Conservation (phyloP, 2,329 filamentous ascomycete genomes). For the Talaromyces sp. region DNA sequence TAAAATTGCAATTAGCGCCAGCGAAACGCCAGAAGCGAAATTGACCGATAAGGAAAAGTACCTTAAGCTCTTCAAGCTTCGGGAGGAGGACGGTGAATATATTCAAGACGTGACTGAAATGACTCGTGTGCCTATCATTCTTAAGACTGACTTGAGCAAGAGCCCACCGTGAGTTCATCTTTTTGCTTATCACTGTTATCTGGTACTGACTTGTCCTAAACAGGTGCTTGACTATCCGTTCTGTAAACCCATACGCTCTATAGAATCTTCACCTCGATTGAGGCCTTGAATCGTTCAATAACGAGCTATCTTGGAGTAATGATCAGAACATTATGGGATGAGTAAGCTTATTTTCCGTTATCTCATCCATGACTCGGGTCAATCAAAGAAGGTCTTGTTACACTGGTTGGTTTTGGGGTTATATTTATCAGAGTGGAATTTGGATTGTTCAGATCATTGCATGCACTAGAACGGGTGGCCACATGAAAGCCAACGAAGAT, state of each 20-base stretch:
- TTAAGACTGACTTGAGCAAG: conserved; percentile 98
- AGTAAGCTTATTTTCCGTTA: not conserved
- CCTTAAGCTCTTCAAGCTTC: conserved; percentile 77
- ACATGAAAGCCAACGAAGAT: not conserved
- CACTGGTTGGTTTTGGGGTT: not conserved
- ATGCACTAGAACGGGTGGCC: not conserved
- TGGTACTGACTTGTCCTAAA: conserved; percentile 20
- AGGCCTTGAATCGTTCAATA: not conserved
- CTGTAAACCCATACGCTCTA: conserved; percentile 48
- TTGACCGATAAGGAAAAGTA: conserved; percentile 95
- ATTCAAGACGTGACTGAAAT: conserved; percentile 99
- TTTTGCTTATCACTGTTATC: not conserved
- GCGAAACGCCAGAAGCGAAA: conserved; percentile 70
- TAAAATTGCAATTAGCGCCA: conserved; percentile 66
- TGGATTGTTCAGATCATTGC: not conserved
- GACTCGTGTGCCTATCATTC: conserved; percentile 92
- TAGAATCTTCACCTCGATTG: conserved; percentile 21
- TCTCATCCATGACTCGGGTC: not conserved
- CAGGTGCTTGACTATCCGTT: conserved; percentile 48
- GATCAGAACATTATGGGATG: not conserved
- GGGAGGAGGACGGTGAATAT: conserved; percentile 90
- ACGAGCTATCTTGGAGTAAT: not conserved
- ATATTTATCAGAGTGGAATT: not conserved
- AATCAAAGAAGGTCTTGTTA: not conserved
- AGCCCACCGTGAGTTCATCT: conserved; percentile 84